Base-by-base conservation (phyloP, 1,284 basidiomycete species). In the Moesziomyces globuligerus region DNA sequence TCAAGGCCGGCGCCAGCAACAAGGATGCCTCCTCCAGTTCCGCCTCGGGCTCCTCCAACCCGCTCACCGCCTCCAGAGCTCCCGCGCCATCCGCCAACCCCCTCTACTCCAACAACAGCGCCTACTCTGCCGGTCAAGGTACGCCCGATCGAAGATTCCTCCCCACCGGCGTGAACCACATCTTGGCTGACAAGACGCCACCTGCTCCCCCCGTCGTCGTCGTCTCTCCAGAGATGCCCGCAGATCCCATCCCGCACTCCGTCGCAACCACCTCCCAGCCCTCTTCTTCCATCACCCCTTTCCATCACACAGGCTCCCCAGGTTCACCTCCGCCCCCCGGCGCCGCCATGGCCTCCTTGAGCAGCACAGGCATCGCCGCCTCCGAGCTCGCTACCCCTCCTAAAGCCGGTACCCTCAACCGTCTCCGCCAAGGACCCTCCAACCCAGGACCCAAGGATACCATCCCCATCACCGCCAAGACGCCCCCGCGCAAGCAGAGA, bases 401-500 rank as follows among this genome's bases (percentile, higher is more conserved):
- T 48, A 78, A 78, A 37, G 71, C 65, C 25, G 77, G 75, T 21
- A 45, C 72, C n/a, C 61, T 78, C 58, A 76, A 72, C 37, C 56
- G 77, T 24, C 55, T 79, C 42, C 61, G 69, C 36, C 76, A 72
- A 53, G 70, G 55, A 18, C 59, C 51, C 42, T 66, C 54, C 55
- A 70, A 51, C 41, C 40, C 45, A 24, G 77, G 66, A 20, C 70
- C 80, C 26, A 81, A 79, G 56, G 80, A 82, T 42, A 82, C 74
- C 39, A 79, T 82, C 34, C 79, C 79, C 29, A 71, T 77, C 52
- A 74, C 74, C 29, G 52, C 67, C 45, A 78, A 79, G 57, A 80
- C 80, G 36, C 78, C 80, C 29, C 80, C 80, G 40, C 65, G 80
- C 36, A 82, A 82, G 48, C 80, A 82, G 59, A 65, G 79, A 37